phyloP scores from a whole-genome alignment of 2,329 filamentous ascomycete genomes.

The Fusarium sambucinum region DNA sequence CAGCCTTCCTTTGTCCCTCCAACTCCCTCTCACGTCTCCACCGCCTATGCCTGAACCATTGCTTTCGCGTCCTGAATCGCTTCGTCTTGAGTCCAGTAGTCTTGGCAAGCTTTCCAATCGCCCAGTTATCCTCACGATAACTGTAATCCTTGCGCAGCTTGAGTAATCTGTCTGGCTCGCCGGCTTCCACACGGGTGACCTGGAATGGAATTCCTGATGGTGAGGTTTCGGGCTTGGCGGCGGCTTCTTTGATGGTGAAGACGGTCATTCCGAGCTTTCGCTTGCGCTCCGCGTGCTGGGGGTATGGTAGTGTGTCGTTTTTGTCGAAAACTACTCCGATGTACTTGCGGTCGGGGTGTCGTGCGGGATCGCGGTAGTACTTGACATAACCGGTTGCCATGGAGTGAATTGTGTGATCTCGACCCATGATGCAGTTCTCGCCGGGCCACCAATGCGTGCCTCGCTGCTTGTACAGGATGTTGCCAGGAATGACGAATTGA shows the following conservation, averaged over 20 bases:
- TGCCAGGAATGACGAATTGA: slow-evolving; percentile 93
- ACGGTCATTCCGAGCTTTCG: slow-evolving; percentile 81
- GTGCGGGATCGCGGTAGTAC: slow-evolving; percentile 90
- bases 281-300: slow-evolving; percentile 77
- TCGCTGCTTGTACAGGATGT: slow-evolving; percentile 97
- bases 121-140: slow-evolving; percentile 71
- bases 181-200: slow-evolving; percentile 57
- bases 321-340: slow-evolving; percentile 94
- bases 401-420: slow-evolving; percentile 96
- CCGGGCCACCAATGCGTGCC: slow-evolving; percentile 95
- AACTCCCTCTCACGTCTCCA: slow-evolving; percentile 59
- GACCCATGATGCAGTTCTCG: slow-evolving; percentile 94
- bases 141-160: slow-evolving; percentile 66
- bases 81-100: slow-evolving; percentile 64
- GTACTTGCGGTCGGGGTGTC: slow-evolving; percentile 89
- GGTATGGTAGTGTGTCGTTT: slow-evolving; percentile 81
- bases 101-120: slow-evolving; percentile 66
- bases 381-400: slow-evolving; percentile 90
- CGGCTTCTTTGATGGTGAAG: slow-evolving; percentile 57
- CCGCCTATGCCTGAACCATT: slow-evolving; percentile 59
- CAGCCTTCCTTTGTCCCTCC: slow-evolving; percentile 57
- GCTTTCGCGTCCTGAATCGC: slow-evolving; percentile 64
- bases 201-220: slow-evolving; percentile 64
- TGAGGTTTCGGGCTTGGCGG: slow-evolving; percentile 56
- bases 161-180: slow-evolving; percentile 62